Evolutionary conservation across 2,329 filamentous ascomycete genomes (phyloP), one percentile per base, ranked within the genome.

Genomic region (Nemania serpens): DNA sequence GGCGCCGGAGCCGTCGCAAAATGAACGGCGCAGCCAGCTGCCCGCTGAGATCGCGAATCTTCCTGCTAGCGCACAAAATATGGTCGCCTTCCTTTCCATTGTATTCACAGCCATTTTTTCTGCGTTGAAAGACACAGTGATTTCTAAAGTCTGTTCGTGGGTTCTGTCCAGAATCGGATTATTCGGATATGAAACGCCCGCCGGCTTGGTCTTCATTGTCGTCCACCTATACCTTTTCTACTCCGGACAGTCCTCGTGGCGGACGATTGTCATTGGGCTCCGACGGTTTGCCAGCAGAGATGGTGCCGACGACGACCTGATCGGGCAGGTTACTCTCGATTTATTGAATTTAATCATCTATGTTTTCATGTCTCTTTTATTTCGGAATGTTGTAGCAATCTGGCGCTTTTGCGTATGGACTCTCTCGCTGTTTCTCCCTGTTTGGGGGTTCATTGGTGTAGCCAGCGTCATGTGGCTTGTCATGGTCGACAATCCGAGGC

Each of bases 281-380:
- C 51, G 17, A 13, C 39, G 17, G 22, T n/a, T 54, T 22, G 22
- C 29, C 25, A 54, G 51, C 29, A 20, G 51, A 13, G 51, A 54
- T n/a, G 51, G 25, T n/a, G 51, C 51, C 20, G 51, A 54, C 18
- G 25, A 45, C 12, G 41, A 45, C 5, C 39, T 46, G 4, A 12
- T 45, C n/a, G 29, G 20, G 22, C 25, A 54, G 12, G 11, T 54
- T n/a, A 22, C n/a, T 36, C 7, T 45, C 15, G 37, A 46, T 18
- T 20, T 18, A 33, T 46, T 18, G 6, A 39, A 54, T 22, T 36
- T 34, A 20, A 20, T 46, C 39, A n/a, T 33, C 13, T 54, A 54
- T 34, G 41, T 54, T 22, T 46, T 46, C 17, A 36, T 54, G 41
- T 54, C 51, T 34, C 11, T 54, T n/a, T 17, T 54, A 34, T 54